Evolutionary conservation across 805 yeast species (phyloP).

Genomic region (Brettanomyces nanus): DNA sequence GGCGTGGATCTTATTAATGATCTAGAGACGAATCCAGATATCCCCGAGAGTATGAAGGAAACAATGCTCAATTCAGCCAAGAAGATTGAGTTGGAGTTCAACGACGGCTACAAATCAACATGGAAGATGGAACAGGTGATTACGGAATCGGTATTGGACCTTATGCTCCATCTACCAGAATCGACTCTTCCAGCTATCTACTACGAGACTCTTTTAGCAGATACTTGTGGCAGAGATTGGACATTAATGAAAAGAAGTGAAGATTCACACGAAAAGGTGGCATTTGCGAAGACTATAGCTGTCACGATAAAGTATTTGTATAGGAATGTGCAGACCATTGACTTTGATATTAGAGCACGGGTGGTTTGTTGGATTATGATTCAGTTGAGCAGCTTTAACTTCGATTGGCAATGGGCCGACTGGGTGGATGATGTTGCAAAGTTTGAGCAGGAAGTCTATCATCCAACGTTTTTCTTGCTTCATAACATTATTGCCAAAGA

Average conservation of each 20-base stretch:
- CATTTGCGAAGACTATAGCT: constrained; percentile 92
- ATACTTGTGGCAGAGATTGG: constrained; percentile 78
- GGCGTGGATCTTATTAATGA: constrained; percentile 29
- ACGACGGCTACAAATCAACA: constrained; percentile 42
- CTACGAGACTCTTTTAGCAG: constrained; percentile 76
- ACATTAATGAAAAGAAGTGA: constrained; percentile 26
- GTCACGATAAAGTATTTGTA: constrained; percentile 82
- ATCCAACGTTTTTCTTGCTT: constrained; percentile 69
- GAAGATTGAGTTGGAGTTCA: constrained; percentile 32
- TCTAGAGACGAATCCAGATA: constrained; percentile 20
- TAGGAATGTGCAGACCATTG: constrained; percentile 54
- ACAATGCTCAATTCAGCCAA: constrained; percentile 26
- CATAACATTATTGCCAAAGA: constrained; percentile 78
- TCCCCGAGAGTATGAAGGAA: constrained; percentile 18
- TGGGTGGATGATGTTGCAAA: constrained; percentile 59
- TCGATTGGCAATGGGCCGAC: constrained; percentile 97
- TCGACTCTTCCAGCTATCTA: constrained; percentile 64
- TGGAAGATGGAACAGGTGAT: constrained; percentile 91
- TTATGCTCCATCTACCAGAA: constrained; percentile 67
- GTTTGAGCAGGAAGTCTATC: constrained; percentile 41
- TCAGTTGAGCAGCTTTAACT: constrained; percentile 88
- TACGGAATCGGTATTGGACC: constrained; percentile 69
- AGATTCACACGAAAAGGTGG: constrained; percentile 22
- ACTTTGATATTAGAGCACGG: constrained; percentile 65
- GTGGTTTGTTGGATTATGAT: constrained; percentile 87